Base-by-base conservation (phyloP, 2,329 filamentous ascomycete genomes). In the Bimuria novae-zelandiae region DNA sequence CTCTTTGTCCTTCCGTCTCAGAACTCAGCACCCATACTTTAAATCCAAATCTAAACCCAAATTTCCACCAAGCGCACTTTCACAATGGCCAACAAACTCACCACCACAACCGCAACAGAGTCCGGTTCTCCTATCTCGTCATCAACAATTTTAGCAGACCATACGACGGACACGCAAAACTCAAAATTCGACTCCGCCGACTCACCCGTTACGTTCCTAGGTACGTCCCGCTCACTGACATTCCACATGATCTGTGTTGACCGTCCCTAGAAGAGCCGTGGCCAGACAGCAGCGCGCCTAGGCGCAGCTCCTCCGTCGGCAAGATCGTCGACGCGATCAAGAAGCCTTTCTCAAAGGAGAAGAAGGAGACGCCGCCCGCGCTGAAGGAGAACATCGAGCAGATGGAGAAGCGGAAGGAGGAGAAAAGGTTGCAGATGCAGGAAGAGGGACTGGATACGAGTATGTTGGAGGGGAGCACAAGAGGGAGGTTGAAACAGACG, bases 391-490 rank as follows among this genome's bases (percentile, higher is more conserved):
- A 46, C 7, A 36, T 46, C 17, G 30, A 35, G 30, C 14, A 14
- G n/a, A 46, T 46, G 43, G 21, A 46, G 21, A 6, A 36, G 21
- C 17, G 43, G 30, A 46, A 35, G 30, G 29, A 46, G 14, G 19
- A 46, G 7, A 21, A 25, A 14, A 46, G 35, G 17, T 4, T 17
- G 43, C 30, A 46, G 43, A 46, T 46, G 43, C 30, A 46, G 43
- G 36, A 27, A 16, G 30, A 46, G 43, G 43, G 43, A 10, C 8
- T 46, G 30, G 43, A 46, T 46, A 46, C 43, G 30, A 35, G 43
- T 33, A 46, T 46, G 43, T 32, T 46, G 14, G 43, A 46, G 43
- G 43, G 43, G 5, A 46, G 43, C 19, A 46, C 23, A 30, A 36
- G 6, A 21, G 43, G 43, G 21, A 12, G 19, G 30, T 19, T 46